A percentile compares a stretch with the other conserved stretches of the same genome.
phyloP scores from a whole-genome alignment of 2,329 filamentous ascomycete species.

The Penicillium nordicum region DNA sequence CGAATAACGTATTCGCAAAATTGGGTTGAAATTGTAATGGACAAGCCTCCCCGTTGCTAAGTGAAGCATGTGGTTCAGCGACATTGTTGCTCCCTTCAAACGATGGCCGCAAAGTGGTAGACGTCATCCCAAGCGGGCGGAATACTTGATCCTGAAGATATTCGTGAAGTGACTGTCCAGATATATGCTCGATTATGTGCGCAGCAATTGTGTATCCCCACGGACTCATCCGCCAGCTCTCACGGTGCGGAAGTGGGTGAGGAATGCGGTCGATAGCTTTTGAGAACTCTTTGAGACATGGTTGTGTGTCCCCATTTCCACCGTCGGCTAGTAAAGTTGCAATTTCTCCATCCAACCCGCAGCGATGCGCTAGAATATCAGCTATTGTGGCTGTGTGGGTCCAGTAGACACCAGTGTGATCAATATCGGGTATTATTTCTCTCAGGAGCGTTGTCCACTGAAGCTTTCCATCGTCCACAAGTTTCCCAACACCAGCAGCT shows the following conservation, averaged over 20 bases:
- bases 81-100: background rate
- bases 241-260: background rate
- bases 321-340: background rate
- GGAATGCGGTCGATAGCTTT: background rate
- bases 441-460: background rate
- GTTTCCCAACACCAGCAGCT: background rate
- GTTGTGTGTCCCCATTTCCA: background rate
- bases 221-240: background rate
- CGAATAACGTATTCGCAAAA: background rate
- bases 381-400: background rate
- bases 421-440: background rate
- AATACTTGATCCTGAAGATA: conserved; percentile 1
- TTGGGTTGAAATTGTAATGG: background rate
- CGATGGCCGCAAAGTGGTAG: background rate
- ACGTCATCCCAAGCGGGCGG: background rate
- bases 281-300: background rate
- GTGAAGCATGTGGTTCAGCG: background rate
- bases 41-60: background rate
- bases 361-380: background rate
- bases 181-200: background rate
- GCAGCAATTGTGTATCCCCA: conserved; percentile 3
- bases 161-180: background rate
- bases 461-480: conserved; percentile 1
- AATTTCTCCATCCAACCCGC: conserved; percentile 2
- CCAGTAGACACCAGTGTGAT: background rate